Evolutionary conservation across 2,329 filamentous ascomycete genomes (phyloP).

Genomic region (Xylaria polymorpha): DNA sequence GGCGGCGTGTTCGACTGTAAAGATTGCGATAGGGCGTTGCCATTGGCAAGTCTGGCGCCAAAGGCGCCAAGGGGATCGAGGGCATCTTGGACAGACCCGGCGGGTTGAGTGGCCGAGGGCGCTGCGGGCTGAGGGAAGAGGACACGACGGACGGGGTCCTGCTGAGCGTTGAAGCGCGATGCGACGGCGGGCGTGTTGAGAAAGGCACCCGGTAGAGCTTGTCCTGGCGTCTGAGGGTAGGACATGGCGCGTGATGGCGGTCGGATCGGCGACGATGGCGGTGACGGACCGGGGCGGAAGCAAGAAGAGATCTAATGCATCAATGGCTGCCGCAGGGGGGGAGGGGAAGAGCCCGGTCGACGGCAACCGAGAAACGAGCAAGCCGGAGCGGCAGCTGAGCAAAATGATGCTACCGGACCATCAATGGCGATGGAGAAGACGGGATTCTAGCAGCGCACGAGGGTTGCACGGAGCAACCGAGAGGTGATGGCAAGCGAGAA

Average conservation of each 20-base stretch:
- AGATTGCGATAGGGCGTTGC: slow-evolving; percentile 45
- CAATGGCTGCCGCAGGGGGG: slow-evolving; percentile 1
- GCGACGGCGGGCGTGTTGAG: slow-evolving; percentile 76
- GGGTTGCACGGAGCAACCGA: background rate
- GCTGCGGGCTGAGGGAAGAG: slow-evolving; percentile 56
- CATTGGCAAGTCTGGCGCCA: slow-evolving; percentile 35
- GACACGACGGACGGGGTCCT: slow-evolving; percentile 63
- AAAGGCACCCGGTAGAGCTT: slow-evolving; percentile 79
- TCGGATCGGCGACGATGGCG: slow-evolving; percentile 14
- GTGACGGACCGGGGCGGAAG: slow-evolving; percentile 6
- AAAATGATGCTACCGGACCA: slow-evolving; percentile 47
- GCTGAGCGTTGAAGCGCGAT: slow-evolving; percentile 58
- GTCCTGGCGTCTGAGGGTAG: slow-evolving; percentile 71
- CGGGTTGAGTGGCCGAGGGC: slow-evolving; percentile 36
- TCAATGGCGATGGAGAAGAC: slow-evolving; percentile 45
- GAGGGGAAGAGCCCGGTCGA: slow-evolving; percentile 29
- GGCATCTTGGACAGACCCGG: slow-evolving; percentile 37
- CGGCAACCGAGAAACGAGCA: slow-evolving; percentile 35
- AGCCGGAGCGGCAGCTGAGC: slow-evolving; percentile 47
- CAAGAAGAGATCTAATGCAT: slow-evolving; percentile 19
- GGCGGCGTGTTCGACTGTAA: slow-evolving; percentile 53
- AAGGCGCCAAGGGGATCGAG: slow-evolving; percentile 29
- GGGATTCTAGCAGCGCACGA: slow-evolving; percentile 5
- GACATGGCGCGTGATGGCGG: slow-evolving; percentile 58
- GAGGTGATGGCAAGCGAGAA: slow-evolving; percentile 1